Evolutionary conservation across 2,329 filamentous ascomycete species (phyloP), one percentile per base, ranked within the genome.

Genomic region (Thermomyces lanuginosus): DNA sequence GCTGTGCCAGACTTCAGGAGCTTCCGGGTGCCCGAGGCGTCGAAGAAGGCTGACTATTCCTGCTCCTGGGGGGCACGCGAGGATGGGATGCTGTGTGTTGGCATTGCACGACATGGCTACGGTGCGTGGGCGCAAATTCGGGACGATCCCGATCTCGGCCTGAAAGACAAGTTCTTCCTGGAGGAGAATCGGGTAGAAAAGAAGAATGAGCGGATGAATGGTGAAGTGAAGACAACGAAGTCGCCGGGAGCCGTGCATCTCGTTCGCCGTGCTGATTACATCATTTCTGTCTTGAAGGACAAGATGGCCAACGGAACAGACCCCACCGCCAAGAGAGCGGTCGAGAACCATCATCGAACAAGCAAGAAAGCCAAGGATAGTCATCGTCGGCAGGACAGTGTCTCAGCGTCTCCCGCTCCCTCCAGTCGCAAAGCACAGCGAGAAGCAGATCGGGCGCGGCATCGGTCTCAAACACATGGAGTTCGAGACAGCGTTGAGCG

Each of bases 101-200:
- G 89, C 33, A 92, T 98, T 37, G 75, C 83, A 39, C 73, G 77
- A 30, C 86, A 98, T 46, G 89, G 89, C 2, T 95, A 92, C 45
- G 91, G 91, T 30, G 84, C 86, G 2, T 98, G 89, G 89, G 69
- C 76, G 2, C 77, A 84, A 40, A 95, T 98, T 42, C 76, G 89
- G 5, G 89, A 98, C 41, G 89, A 98, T 45, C 58, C 70, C 1
- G 83, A 93, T 16, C 69, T 98, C 12, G 78, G 73, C 6, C 74
- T 98, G 58, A 60, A 63, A 2, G 83, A 92, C 42, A 95, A 93
- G 46, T 80, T 95, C 48, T 98, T 92, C 58, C 60, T 98, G 1
- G 89, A 98, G 48, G 91, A 98, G 52, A 84, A 95, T 50, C 78
- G 86, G n/a, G 86, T 95, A 10, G 89, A 92, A 51, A 89, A 91